Evolutionary conservation across 2,329 filamentous ascomycete species (phyloP), one percentile per base, ranked within the genome.

Genomic region (Colletotrichum ledebouriae): DNA sequence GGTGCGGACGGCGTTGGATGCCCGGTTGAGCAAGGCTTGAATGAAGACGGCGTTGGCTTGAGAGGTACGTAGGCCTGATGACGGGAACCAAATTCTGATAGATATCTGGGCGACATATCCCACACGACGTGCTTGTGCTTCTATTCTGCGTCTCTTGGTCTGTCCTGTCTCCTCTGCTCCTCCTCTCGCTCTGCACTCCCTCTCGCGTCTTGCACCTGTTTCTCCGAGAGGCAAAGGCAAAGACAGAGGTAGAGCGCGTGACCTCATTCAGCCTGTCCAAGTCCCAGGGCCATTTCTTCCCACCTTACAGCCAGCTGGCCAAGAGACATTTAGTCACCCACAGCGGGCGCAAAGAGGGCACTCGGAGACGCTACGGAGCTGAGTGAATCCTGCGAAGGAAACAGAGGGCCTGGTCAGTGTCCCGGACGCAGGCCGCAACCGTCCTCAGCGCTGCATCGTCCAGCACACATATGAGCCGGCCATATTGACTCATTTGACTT

Each of bases 101-200:
- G 47, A 64, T 59, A 55, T 64, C 60, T 64, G 53, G 55, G 34
- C 46, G 64, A 58, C 20, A 59, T 57, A 46, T 57, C 64, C 47
- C 41, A 41, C 59, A 39, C n/a, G 33, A 4, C 20, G 13, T 29
- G 17, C 15, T 22, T 13, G 29, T 10, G 5, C 9, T 41, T 15
- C 22, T 20, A 9, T 17, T 22, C 41, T 11, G 44, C 41, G 7
- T 42, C 13, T 3, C 17, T 33, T 37, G 17, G 29, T 29, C 29
- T 7, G 33, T 55, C 25, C 33, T 49, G 13, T 29, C 20, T 15
- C 41, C 13, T 44, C 29, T 9, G 41, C 29, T 33, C 37, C 42
- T 37, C 29, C 6, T 39, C 37, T 13, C 13, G 37, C 37, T 39
- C 13, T 9, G 29, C 29, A 29, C 37, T 22, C 11, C 2, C 56